These are phyloP conservation scores for Chrysoporthe puriensis DNA, from an alignment of 2,329 filamentous ascomycete species.

Conservation along the genomic window DNA sequence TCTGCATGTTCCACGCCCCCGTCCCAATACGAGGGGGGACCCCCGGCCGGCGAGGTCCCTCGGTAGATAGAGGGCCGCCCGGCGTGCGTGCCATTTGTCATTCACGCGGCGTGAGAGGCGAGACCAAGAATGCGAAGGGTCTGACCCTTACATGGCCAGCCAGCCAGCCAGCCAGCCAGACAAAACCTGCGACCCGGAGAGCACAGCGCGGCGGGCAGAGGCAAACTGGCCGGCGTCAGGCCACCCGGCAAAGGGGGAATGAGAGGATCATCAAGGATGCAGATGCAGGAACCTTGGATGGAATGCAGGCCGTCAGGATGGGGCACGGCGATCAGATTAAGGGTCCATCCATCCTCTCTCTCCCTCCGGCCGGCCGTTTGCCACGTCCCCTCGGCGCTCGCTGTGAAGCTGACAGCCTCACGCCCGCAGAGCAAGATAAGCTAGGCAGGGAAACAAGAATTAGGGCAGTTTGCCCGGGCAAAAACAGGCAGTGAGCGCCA, in stretches of 20 bases:
- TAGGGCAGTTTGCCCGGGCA: background rate
- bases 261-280: background rate
- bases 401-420: background rate
- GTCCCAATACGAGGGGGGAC: conserved; percentile 1
- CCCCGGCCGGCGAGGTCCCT: conserved; percentile 4
- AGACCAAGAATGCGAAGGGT: background rate
- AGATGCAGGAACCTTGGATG: conserved; percentile 6
- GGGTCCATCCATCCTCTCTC: background rate
- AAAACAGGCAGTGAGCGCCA: too few relatives aligned
- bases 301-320: background rate
- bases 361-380: background rate
- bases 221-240: background rate
- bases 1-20: background rate
- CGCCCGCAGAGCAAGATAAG: background rate
- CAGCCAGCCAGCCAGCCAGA: background rate
- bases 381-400: background rate
- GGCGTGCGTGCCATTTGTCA: background rate
- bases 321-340: conserved; percentile 4
- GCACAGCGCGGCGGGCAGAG: too few relatives aligned
- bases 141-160: background rate
- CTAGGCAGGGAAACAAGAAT: background rate
- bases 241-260: background rate
- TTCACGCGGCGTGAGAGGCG: background rate
- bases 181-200: background rate
- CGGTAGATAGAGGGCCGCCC: background rate